These are phyloP conservation scores for Paecilomyces sp. DNA, from an alignment of 2,329 filamentous ascomycete genomes.

Conservation along the genomic window DNA sequence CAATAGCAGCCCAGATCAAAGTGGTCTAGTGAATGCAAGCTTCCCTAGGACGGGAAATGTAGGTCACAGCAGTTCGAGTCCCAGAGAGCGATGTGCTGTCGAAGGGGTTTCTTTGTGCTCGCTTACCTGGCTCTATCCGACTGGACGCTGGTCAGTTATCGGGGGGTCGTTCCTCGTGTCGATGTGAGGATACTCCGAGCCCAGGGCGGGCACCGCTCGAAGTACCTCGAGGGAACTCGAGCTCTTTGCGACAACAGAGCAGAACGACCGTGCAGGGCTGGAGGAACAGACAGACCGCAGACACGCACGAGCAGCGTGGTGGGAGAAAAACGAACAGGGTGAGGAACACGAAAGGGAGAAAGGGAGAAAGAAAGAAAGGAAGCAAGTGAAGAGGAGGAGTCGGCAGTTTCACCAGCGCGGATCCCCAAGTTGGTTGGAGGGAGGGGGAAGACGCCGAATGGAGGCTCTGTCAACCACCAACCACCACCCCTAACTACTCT, in stretches of 20 bases:
- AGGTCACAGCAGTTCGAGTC: not conserved
- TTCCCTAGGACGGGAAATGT: not conserved
- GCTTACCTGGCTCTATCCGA: not conserved
- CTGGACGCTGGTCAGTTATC: not conserved
- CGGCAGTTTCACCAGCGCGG: not conserved
- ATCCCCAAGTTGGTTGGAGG: not conserved
- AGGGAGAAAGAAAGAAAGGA: constrained; percentile 1
- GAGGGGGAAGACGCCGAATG: not conserved
- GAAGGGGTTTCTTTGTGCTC: not conserved
- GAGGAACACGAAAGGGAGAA: not conserved
- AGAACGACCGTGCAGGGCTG: not conserved
- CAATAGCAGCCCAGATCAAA: not conserved
- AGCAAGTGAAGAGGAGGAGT: not conserved
- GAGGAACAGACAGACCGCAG: not conserved
- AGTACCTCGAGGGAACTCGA: not conserved
- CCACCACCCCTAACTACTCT: not conserved
- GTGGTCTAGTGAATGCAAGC: not conserved
- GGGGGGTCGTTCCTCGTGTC: not conserved
- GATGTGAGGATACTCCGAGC: not conserved
- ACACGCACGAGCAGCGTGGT: not conserved
- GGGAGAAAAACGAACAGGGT: not conserved
- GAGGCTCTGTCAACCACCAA: not conserved
- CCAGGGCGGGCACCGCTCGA: not conserved
- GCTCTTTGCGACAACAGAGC: not conserved
- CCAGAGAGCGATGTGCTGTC: not conserved